Base-by-base conservation (phyloP, 1,139 yeast species). In the Trichomonascaceae sp. region DNA sequence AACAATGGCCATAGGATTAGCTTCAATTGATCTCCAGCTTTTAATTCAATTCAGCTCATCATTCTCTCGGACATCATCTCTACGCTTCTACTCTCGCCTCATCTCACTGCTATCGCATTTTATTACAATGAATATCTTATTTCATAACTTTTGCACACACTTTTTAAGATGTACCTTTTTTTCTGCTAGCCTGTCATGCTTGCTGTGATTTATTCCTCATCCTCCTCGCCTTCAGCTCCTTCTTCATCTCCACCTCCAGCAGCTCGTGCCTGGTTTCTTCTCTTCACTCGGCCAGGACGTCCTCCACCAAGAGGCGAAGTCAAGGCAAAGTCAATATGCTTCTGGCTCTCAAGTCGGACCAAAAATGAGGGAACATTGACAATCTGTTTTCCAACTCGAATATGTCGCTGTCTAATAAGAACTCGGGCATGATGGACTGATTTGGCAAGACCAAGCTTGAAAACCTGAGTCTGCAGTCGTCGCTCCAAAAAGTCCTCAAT, bases 241-340 rank as follows among this genome's bases (percentile, higher is more conserved):
- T 83, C 95, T 69, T 80, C 95, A 66, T 76, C 93, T 62, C 74
- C 93, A 61, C 74, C 90, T 66, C 73, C 82, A 56, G 75, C 68
- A 63, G 74, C 72, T 76, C 82, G 84, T 75, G 79, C 84, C 76
- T 85, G 87, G 84, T 87, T 84, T 82, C 83, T 91, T 88, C 99
- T 90, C 86, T 95, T 95, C 73, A 89, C 96, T 85, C 99, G 95
- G 78, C 99, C 99, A 70, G 99, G 95, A 83, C 99, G 93, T 71
- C 97, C 99, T 82, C 99, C 99, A 77, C 99, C 99, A 89, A 88
- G 93, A 79, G 99, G 99, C 67, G 99, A 93, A 78, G 88, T 89
- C 76, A 91, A 86, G 72, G 99, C 96, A 71, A 93, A 93, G 85
- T 93, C 99, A 80, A 93, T 90, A 90, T 95, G 99, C 88, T 93